These are phyloP conservation scores for Suillus weaverae DNA, from an alignment of 768 basidiomycete species.

Conservation along the genomic window DNA sequence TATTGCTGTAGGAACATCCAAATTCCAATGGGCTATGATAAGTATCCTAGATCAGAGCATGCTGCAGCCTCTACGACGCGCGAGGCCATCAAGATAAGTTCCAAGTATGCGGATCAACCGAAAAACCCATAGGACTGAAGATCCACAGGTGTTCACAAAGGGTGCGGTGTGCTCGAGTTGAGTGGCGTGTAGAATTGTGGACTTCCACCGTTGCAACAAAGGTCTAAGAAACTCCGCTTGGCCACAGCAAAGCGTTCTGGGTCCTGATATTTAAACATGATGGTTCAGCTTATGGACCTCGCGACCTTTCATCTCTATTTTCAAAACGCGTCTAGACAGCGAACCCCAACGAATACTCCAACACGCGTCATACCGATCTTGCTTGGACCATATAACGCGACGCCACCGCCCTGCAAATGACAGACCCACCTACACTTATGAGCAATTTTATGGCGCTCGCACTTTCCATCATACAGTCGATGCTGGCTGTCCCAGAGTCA, in stretches of 20 bases:
- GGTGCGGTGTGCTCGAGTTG: not conserved
- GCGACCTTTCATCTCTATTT: not conserved
- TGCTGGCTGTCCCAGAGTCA: not conserved
- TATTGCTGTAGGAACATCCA: not conserved
- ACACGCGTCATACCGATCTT: not conserved
- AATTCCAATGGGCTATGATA: not conserved
- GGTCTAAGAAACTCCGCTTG: not conserved
- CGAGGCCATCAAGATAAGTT: not conserved
- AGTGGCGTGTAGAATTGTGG: conserved; percentile 1
- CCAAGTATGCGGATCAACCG: not conserved
- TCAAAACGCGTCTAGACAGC: not conserved
- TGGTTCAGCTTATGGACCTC: not conserved
- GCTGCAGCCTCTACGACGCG: too few species aligned
- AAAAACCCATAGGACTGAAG: not conserved
- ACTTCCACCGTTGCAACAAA: conserved; percentile 4
- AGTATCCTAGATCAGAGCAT: not conserved
- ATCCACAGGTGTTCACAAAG: not conserved
- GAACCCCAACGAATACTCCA: not conserved
- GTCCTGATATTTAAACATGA: not conserved
- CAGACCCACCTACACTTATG: not conserved
- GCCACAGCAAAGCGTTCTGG: not conserved
- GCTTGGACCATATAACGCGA: not conserved
- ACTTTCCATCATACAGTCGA: not conserved
- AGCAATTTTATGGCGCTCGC: not conserved
- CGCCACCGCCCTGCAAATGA: not conserved